These are phyloP conservation scores for Lumnitzera littorea DNA, from an alignment of 345 rosid species.

Conservation along the genomic window DNA sequence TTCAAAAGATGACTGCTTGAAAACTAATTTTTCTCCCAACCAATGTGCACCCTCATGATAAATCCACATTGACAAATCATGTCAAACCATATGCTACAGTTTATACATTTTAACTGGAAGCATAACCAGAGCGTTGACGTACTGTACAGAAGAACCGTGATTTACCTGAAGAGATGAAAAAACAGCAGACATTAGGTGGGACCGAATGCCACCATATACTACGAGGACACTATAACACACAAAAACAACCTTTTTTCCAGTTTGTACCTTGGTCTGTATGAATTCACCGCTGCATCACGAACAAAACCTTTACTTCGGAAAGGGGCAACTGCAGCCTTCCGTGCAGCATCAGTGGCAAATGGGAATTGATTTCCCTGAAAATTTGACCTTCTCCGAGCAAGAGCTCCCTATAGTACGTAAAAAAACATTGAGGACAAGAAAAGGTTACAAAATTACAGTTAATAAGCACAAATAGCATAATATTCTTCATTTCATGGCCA, in stretches of 20 bases:
- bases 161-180: constrained; percentile 1
- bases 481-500: no score
- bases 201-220: neutral
- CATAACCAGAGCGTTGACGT: neutral
- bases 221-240: neutral
- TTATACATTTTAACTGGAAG: constrained; percentile 1
- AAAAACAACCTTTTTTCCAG: no score
- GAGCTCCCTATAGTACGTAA: constrained; percentile 40
- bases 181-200: neutral
- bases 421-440: constrained; percentile 8
- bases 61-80: no score
- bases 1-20: neutral
- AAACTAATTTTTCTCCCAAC: no score
- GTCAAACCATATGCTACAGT: neutral
- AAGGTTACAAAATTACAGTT: neutral
- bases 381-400: constrained; percentile 71
- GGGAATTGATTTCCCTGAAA: constrained; percentile 69
- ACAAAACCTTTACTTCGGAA: constrained; percentile 40
- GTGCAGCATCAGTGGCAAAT: constrained; percentile 42
- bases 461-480: neutral
- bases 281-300: constrained; percentile 32
- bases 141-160: neutral
- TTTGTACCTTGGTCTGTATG: constrained; percentile 62
- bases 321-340: constrained; percentile 50
- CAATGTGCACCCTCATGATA: no score